A percentile compares a stretch with the other conserved stretches of the same genome.
These are phyloP conservation scores for Sinapis alba DNA, from an alignment of 441 rosid species.

Conservation along the genomic window DNA sequence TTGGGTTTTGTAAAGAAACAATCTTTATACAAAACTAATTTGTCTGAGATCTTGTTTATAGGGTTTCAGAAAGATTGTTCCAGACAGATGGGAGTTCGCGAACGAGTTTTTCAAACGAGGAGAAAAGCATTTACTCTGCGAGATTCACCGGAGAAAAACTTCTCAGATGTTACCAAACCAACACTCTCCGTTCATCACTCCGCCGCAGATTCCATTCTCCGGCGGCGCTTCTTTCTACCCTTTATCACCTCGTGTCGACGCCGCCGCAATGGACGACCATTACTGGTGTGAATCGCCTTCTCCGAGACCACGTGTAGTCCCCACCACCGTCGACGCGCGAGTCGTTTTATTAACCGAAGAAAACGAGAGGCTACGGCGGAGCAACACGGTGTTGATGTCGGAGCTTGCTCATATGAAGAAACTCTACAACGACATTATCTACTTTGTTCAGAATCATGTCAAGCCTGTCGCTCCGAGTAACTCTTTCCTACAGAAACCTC, in stretches of 20 bases:
- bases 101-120: constrained; percentile 92
- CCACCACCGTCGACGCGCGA: constrained; percentile 9
- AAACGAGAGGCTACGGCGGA: constrained; percentile 79
- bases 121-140: constrained; percentile 87
- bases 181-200: constrained; percentile 51
- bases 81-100: constrained; percentile 98
- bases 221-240: constrained; percentile 55
- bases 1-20: neutral
- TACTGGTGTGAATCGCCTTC: constrained; percentile 76
- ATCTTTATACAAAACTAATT: neutral
- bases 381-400: constrained; percentile 76
- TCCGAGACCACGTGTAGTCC: neutral
- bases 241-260: constrained; percentile 49
- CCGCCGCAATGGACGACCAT: constrained; percentile 61
- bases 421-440: constrained; percentile 92
- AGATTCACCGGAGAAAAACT: constrained; percentile 87
- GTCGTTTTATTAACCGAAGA: constrained; percentile 76
- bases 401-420: constrained; percentile 89
- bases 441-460: constrained; percentile 89
- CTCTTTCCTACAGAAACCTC: constrained; percentile 47
- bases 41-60: constrained; percentile 29
- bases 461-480: constrained; percentile 82
- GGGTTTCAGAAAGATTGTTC: constrained; percentile 98
- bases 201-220: constrained; percentile 48
- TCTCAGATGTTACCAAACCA: constrained; percentile 62